Evolutionary conservation across 371 early-diverging fungal genomes (phyloP).

Genomic region (Syncephalis plumigaleata): DNA sequence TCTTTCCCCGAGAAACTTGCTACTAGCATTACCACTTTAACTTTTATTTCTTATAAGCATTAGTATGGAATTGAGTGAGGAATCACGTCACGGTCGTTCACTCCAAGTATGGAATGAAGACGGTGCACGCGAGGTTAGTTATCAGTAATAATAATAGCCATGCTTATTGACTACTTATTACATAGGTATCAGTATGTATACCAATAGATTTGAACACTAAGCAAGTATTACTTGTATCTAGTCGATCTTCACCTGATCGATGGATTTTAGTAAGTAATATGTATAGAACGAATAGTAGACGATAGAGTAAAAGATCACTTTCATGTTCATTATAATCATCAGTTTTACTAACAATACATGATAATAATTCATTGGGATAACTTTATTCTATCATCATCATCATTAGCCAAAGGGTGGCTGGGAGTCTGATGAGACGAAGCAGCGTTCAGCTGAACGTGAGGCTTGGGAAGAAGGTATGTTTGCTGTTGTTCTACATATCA

Average conservation of each 20-base stretch:
- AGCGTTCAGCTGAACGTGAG: neutral
- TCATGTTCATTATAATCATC: neutral
- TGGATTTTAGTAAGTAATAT: neutral
- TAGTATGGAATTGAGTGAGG: no score
- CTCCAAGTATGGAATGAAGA: no score
- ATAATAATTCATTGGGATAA: neutral
- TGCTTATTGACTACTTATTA: no score
- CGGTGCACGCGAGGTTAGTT: no score
- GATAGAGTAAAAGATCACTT: no score
- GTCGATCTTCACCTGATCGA: neutral
- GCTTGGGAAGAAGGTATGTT: neutral
- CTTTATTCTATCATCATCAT: neutral
- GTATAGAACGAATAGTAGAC: no score
- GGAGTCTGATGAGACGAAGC: neutral
- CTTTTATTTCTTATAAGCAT: no score
- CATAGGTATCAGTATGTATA: neutral
- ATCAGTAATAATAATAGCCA: no score
- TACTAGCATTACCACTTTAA: no score
- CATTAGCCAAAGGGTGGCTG: conserved; percentile 1
- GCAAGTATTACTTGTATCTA: neutral
- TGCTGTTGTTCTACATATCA: neutral
- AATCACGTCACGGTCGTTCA: no score
- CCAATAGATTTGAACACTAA: neutral
- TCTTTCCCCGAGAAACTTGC: no score
- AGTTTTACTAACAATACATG: no score